Evolutionary conservation across 257 asterid genomes (phyloP).

Genomic region (Capsicum rhomboideum): DNA sequence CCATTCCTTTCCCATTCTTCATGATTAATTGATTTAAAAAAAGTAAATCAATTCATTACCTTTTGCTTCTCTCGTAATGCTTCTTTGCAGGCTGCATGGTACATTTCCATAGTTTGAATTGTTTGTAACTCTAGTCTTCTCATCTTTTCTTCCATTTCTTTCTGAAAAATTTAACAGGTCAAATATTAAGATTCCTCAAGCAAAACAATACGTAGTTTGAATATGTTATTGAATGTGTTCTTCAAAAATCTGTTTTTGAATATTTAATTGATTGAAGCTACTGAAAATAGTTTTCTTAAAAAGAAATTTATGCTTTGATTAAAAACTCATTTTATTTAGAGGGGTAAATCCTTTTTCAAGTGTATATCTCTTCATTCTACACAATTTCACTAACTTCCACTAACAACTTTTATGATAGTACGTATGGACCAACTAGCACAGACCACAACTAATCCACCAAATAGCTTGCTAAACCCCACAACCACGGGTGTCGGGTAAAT

Average conservation of each 20-base stretch:
- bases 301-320: too few relatives aligned
- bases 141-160: constrained; percentile 1
- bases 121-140: constrained; percentile 7
- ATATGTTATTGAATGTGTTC: neutral
- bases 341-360: neutral
- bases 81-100: constrained; percentile 13
- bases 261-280: neutral
- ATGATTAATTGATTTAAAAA: too few relatives aligned
- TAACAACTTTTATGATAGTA: neutral
- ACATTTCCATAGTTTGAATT: constrained; percentile 16
- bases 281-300: too few relatives aligned
- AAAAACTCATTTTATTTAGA: neutral
- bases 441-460: neutral
- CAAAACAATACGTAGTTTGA: too few relatives aligned
- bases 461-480: neutral
- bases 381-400: neutral
- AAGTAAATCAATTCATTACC: neutral
- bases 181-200: neutral
- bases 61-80: constrained; percentile 7
- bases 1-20: too few relatives aligned
- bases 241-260: neutral
- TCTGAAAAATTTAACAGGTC: neutral
- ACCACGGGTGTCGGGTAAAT: neutral
- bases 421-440: neutral
- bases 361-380: neutral